Percentiles rank a stretch among this genome's conserved stretches.
Conservation (phyloP, 129 eudicot genomes). For the Flaveria ramosissima region DNA sequence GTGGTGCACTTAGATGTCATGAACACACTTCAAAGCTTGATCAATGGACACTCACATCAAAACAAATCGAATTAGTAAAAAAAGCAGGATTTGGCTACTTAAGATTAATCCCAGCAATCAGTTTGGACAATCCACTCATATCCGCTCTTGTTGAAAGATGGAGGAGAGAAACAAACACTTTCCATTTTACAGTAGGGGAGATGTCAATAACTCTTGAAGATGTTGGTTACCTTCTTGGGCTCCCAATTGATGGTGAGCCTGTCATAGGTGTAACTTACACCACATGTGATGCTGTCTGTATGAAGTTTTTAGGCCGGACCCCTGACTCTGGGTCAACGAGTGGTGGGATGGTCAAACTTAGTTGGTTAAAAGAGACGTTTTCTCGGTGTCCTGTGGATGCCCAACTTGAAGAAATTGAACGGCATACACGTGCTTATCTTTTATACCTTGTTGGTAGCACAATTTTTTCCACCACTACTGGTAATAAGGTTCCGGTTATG, state of each 20-base stretch:
- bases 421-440: constrained; percentile 87
- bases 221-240: constrained; percentile 86
- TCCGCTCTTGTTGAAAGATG: constrained; percentile 95
- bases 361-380: constrained; percentile 92
- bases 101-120: constrained; percentile 84
- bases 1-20: constrained; percentile 96
- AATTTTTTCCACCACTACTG: constrained; percentile 90
- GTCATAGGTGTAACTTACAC: constrained; percentile 96
- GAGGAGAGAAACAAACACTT: constrained; percentile 94
- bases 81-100: constrained; percentile 87
- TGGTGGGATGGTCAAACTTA: constrained; percentile 99
- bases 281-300: constrained; percentile 75
- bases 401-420: constrained; percentile 53
- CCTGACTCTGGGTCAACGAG: constrained; percentile 90
- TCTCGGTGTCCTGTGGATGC: constrained; percentile 68
- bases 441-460: constrained; percentile 94
- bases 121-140: constrained; percentile 93
- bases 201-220: constrained; percentile 96
- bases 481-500: constrained; percentile 99
- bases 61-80: constrained; percentile 75
- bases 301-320: constrained; percentile 63
- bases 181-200: constrained; percentile 89
- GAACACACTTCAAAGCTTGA: constrained; percentile 98
- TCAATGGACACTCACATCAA: constrained; percentile 79
- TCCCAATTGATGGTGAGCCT: constrained; percentile 83